A percentile compares a stretch with the other conserved stretches of the same genome.
These are phyloP conservation scores for Gynochthodes officinalis DNA, from an alignment of 257 asterid genomes.

Conservation along the genomic window DNA sequence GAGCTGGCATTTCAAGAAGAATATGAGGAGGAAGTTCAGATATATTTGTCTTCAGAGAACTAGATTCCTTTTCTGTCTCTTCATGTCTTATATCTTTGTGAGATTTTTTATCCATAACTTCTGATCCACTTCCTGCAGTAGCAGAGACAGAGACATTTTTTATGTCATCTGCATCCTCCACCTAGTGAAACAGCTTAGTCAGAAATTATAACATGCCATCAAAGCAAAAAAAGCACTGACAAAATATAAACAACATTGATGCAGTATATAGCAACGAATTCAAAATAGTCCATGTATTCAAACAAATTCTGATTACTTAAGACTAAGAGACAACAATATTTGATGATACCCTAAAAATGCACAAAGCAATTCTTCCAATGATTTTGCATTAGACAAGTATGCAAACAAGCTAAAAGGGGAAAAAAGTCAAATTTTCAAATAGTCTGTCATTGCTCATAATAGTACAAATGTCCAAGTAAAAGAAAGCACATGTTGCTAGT, in stretches of 20 bases:
- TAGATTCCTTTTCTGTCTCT: constrained; percentile 43
- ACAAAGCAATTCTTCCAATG: not conserved
- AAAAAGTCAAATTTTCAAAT: not conserved
- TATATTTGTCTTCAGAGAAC: constrained; percentile 51
- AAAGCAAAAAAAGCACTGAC: constrained; percentile 9
- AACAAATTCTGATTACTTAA: not conserved
- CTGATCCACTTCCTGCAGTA: constrained; percentile 43
- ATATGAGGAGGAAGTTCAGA: constrained; percentile 92
- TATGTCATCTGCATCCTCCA: constrained; percentile 79
- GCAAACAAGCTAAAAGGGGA: not conserved
- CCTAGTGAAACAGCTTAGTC: constrained; percentile 55
- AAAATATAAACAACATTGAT: not conserved
- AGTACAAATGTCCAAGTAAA: not conserved
- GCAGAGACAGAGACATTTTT: constrained; percentile 67
- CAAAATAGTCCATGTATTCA: not conserved
- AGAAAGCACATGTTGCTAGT: not conserved
- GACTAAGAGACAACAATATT: not conserved
- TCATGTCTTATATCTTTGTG: constrained; percentile 37
- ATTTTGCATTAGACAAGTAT: not conserved
- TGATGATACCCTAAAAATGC: not conserved
- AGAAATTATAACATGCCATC: constrained; percentile 28
- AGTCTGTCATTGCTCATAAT: not conserved
- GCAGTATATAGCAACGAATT: not conserved
- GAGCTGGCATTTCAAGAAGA: constrained; percentile 92
- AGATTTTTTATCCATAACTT: constrained; percentile 41